phyloP scores from a whole-genome alignment of 2,329 filamentous ascomycete genomes.

The Neofusicoccum umdonicola region DNA sequence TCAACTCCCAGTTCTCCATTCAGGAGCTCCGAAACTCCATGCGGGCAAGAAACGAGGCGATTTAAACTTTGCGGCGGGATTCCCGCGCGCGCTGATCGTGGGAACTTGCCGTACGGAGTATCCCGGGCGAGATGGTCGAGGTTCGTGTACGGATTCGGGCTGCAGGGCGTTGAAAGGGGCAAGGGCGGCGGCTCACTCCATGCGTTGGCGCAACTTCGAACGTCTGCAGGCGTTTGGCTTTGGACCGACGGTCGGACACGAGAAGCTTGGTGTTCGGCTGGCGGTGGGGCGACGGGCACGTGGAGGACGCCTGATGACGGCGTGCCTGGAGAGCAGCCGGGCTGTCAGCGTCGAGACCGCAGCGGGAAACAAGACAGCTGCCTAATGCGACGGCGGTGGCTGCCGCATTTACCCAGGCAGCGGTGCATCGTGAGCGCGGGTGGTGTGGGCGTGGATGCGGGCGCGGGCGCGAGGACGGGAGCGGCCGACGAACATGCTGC shows the following conservation, averaged over 20 bases:
- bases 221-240: constrained; percentile 10
- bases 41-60: background rate
- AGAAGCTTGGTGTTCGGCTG: constrained; percentile 11
- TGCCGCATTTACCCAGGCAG: background rate
- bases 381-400: background rate
- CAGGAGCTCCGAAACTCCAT: background rate
- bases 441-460: background rate
- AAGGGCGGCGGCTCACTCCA: no score
- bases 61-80: background rate
- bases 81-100: background rate
- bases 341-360: background rate
- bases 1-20: background rate
- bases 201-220: constrained; percentile 2
- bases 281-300: background rate
- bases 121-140: background rate
- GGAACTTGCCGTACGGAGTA: background rate
- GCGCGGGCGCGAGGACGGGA: background rate
- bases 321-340: background rate
- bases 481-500: background rate
- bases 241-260: constrained; percentile 4
- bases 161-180: background rate
- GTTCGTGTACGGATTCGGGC: background rate
- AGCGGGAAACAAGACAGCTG: background rate
- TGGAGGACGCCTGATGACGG: constrained; percentile 4
- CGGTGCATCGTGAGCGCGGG: background rate